These are phyloP conservation scores for Fomitopsis pinicola DNA, from an alignment of 1,284 basidiomycete species.

Conservation along the genomic window DNA sequence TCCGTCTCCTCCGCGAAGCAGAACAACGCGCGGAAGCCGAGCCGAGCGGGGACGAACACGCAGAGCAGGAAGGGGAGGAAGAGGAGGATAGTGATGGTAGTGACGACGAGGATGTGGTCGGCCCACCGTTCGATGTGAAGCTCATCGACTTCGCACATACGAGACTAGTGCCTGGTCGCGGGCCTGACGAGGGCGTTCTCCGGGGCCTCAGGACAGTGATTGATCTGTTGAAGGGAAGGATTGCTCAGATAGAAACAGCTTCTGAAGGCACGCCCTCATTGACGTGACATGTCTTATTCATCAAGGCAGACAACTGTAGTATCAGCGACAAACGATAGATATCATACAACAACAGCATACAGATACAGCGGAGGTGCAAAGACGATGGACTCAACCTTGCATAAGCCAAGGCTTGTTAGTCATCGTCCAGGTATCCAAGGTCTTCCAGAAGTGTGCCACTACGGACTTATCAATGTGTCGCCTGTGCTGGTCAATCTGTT, in stretches of 20 bases:
- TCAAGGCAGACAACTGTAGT: neutral
- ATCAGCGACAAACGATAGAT: neutral
- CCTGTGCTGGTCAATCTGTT: conserved; percentile 81
- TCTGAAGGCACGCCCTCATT: neutral
- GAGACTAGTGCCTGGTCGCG: conserved; percentile 61
- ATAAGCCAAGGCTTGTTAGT: conserved; percentile 76
- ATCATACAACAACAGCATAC: conserved; percentile 1
- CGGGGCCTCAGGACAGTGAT: conserved; percentile 66
- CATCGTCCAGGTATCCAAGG: conserved; percentile 81
- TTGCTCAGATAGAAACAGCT: conserved; percentile 24
- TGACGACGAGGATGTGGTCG: conserved; percentile 31
- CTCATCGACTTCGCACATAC: conserved; percentile 97
- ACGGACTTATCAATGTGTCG: conserved; percentile 95
- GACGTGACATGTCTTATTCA: neutral
- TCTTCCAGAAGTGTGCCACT: conserved; percentile 94
- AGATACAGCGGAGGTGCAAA: neutral
- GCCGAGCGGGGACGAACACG: conserved; percentile 23
- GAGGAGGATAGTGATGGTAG: conserved; percentile 30
- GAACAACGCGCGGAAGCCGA: conserved; percentile 34
- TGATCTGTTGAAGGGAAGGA: conserved; percentile 51
- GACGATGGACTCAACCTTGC: conserved; percentile 20
- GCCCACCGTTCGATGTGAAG: conserved; percentile 63
- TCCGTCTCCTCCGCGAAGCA: conserved; percentile 37
- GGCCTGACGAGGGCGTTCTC: conserved; percentile 77
- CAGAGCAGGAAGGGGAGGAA: conserved; percentile 28